These are phyloP conservation scores for Naganishia sp. DNA, from an alignment of 1,284 basidiomycete species.

Conservation along the genomic window DNA sequence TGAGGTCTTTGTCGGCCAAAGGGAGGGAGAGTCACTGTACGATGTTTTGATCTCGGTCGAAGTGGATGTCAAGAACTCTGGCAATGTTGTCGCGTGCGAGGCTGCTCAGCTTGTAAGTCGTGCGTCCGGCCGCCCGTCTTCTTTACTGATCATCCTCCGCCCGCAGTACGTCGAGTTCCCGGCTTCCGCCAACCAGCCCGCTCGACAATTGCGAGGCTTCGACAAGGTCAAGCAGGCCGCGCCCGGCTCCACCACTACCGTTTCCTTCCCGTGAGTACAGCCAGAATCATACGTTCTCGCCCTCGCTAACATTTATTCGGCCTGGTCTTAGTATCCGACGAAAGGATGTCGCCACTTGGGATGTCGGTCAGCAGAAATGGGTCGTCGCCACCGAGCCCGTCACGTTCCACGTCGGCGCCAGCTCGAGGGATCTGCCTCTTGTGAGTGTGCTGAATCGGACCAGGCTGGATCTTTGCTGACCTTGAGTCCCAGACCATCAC, in stretches of 20 bases:
- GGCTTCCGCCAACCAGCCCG: slow-evolving; percentile 48
- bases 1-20: slow-evolving; percentile 47
- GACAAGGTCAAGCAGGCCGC: slow-evolving; percentile 46
- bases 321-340: slow-evolving; percentile 42
- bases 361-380: slow-evolving; percentile 51
- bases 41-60: slow-evolving; percentile 45
- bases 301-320: not conserved
- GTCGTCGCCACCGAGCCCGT: slow-evolving; percentile 48
- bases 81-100: slow-evolving; percentile 51
- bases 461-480: not conserved
- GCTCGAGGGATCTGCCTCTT: slow-evolving; percentile 46
- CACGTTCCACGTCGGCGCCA: slow-evolving; percentile 47
- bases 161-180: slow-evolving; percentile 54
- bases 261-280: slow-evolving; percentile 48
- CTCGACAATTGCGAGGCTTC: slow-evolving; percentile 50
- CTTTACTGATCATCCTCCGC: not conserved
- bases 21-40: slow-evolving; percentile 44
- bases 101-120: slow-evolving; percentile 55
- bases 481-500: slow-evolving; percentile 14
- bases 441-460: slow-evolving; percentile 2
- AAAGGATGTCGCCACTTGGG: slow-evolving; percentile 56
- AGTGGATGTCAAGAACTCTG: slow-evolving; percentile 55
- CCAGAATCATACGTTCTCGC: not conserved
- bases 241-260: slow-evolving; percentile 43
- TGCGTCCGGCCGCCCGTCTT: not conserved